These are phyloP conservation scores for Penicillium sp. DNA, from an alignment of 2,329 filamentous ascomycete genomes.

Conservation along the genomic window DNA sequence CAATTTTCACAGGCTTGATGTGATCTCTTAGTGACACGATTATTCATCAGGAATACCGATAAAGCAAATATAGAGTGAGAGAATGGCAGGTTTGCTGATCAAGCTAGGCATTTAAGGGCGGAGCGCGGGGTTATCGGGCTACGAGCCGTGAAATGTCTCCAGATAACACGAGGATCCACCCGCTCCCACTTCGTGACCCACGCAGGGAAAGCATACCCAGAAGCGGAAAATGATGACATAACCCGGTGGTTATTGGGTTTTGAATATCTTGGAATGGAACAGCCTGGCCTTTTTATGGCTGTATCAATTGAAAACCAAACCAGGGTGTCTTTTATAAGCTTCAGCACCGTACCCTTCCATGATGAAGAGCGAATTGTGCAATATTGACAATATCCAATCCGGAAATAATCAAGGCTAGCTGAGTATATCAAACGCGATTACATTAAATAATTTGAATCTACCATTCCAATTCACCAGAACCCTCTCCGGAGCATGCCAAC, in stretches of 20 bases:
- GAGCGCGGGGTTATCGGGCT: constrained; percentile 18
- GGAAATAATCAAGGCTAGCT: not conserved
- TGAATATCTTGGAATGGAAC: not conserved
- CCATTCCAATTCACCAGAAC: constrained; percentile 14
- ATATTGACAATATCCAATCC: not conserved
- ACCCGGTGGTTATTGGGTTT: not conserved
- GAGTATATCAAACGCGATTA: not conserved
- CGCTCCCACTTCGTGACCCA: not conserved
- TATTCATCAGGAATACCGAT: constrained; percentile 9
- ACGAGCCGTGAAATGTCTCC: constrained; percentile 3
- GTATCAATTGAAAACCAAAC: not conserved
- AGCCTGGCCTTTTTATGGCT: not conserved
- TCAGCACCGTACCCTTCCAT: not conserved
- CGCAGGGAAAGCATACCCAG: constrained; percentile 2
- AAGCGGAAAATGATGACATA: not conserved
- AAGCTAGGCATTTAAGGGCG: not conserved
- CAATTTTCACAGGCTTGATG: constrained; percentile 22
- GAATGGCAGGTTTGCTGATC: not conserved
- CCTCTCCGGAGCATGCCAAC: constrained; percentile 14
- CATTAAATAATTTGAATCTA: not conserved
- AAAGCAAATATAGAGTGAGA: not conserved
- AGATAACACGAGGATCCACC: constrained; percentile 5
- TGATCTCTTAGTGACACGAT: constrained; percentile 18
- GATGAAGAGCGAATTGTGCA: not conserved
- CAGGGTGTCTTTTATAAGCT: not conserved